These are phyloP conservation scores for Scheffersomyces stipitis DNA, from an alignment of 805 yeast genomes.

Conservation along the genomic window DNA sequence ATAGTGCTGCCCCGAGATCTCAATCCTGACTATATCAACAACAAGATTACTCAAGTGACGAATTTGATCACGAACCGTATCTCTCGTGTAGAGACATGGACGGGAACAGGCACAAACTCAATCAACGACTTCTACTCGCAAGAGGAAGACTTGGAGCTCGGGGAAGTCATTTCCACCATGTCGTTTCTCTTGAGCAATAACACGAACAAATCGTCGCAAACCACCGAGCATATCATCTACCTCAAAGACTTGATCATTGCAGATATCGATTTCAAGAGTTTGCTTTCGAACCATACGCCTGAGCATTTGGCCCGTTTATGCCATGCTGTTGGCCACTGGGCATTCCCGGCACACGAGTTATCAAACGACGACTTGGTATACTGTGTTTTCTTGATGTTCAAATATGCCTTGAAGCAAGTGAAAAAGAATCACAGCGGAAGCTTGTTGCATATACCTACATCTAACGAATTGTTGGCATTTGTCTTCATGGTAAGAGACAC, in stretches of 20 bases:
- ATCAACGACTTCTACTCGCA: conserved; percentile 18
- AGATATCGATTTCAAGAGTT: conserved; percentile 29
- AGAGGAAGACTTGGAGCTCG: conserved; percentile 7
- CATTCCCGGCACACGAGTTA: conserved; percentile 68
- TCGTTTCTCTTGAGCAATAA: conserved; percentile 25
- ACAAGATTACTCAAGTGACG: conserved; percentile 21
- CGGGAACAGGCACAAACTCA: conserved; percentile 31
- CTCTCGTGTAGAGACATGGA: conserved; percentile 43
- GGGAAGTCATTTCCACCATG: conserved; percentile 37
- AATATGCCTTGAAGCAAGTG: conserved; percentile 37
- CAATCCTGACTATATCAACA: conserved; percentile 8
- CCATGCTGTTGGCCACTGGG: conserved; percentile 58
- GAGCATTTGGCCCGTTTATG: conserved; percentile 28
- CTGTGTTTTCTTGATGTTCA: conserved; percentile 57
- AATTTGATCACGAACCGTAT: conserved; percentile 30
- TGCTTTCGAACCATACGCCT: conserved; percentile 24
- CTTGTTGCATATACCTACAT: conserved; percentile 15
- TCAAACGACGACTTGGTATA: conserved; percentile 64
- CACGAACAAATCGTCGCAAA: conserved; percentile 22
- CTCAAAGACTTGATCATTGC: conserved; percentile 25
- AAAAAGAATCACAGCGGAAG: conserved; percentile 2
- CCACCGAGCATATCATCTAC: conserved; percentile 18
- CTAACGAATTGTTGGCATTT: conserved; percentile 55
- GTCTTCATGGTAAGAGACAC: conserved; percentile 70
- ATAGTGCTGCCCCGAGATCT: conserved; percentile 15